Evolutionary conservation across 2,329 filamentous ascomycete species (phyloP).

Genomic region (Fusarium nygamai): DNA sequence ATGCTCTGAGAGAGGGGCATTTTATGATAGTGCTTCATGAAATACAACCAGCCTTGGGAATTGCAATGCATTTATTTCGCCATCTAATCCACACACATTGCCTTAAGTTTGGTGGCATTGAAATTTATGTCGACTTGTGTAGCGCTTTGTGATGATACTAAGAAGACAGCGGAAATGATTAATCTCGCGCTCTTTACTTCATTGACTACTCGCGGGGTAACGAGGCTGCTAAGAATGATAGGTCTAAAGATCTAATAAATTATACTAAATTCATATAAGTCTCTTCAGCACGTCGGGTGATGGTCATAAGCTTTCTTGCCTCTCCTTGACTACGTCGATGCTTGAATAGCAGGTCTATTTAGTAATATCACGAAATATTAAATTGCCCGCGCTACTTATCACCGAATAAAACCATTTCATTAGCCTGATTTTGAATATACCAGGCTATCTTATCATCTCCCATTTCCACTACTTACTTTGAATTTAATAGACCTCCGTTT

Average conservation of each 20-base stretch:
- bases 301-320: background rate
- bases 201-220: background rate
- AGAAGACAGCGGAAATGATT: background rate
- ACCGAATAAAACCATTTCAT: too few relatives aligned
- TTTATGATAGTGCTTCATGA: slow-evolving; percentile 31
- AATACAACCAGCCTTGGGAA: slow-evolving; percentile 17
- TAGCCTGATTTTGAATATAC: background rate
- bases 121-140: background rate
- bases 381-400: background rate
- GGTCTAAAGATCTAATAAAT: background rate
- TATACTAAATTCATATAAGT: background rate
- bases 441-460: background rate
- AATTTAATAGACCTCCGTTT: background rate
- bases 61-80: background rate
- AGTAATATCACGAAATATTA: background rate
- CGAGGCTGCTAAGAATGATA: background rate
- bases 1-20: slow-evolving; percentile 35
- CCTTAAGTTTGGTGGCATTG: background rate
- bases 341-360: background rate
- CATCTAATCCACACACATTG: background rate
- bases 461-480: background rate
- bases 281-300: background rate
- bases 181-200: background rate
- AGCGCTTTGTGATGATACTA: background rate
- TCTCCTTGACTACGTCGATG: background rate